Evolutionary conservation across 306 rosid genomes (phyloP), one percentile per base, ranked within the genome.

Genomic region (Acacia melanoxylon): DNA sequence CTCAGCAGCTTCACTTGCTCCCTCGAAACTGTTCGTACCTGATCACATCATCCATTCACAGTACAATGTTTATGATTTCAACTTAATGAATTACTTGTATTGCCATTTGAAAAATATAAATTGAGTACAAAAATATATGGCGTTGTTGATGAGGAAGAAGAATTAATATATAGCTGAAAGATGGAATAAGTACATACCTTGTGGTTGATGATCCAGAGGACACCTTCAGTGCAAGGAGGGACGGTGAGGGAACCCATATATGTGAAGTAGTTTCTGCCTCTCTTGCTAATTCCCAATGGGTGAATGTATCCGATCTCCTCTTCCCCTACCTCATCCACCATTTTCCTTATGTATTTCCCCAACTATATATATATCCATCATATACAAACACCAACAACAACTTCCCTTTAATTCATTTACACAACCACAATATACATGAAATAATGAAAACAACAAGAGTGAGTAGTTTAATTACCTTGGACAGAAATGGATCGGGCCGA

Each of bases 171-270:
- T 35, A 5, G 27, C 2, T 56, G 27, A 56, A n/a, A 56, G 68
- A 4, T 14, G 41, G 69, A 31, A 25, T 17, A 49, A 4, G n/a
- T 46, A 10, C 11, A 27, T 78, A 92, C 95, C 91, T 88, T 88
- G 74, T 76, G 90, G 58, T 83, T 86, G 3, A 92, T 83, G 56
- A 90, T 82, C 97, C 98, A 92, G 85, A 88, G 80, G 79, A 94
- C 94, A 15, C 90, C 94, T 86, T 90, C 91, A 19, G 87, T 89
- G 63, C 98, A 91, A 68, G 98, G 98, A 84, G 97, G 98, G 70
- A 81, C 81, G 7, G 97, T 93, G 83, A 90, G 90, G 14, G 98
- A 93, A 0, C 98, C 98, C 48, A 84, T 51, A 73, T 94, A 94
- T 83, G 86, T 90, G 69, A 84, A 92, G 52, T 87, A 91, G 59